Percentiles rank a stretch among this genome's conserved stretches.
Conservation (phyloP, 2,329 filamentous ascomycete species). For the Nigrospora oryzae region DNA sequence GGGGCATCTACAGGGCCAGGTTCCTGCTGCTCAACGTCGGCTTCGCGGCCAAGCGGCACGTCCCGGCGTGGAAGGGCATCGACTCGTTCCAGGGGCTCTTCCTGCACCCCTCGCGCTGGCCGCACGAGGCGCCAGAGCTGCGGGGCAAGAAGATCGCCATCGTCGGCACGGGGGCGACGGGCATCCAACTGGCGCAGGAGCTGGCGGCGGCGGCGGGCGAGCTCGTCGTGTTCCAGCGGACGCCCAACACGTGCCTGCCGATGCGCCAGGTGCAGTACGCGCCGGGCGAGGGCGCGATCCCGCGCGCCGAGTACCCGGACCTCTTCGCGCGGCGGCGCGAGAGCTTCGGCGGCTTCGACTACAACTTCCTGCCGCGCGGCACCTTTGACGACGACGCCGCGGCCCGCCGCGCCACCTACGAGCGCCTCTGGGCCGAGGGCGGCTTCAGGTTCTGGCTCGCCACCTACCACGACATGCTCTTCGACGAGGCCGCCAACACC, state of each 20-base stretch:
- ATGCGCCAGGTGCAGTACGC: constrained; percentile 40
- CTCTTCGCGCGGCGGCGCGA: constrained; percentile 43
- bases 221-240: constrained; percentile 54
- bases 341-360: constrained; percentile 50
- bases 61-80: constrained; percentile 33
- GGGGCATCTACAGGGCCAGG: constrained; percentile 24
- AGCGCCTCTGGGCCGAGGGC: constrained; percentile 37
- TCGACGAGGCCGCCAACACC: constrained; percentile 34
- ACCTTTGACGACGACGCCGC: constrained; percentile 43
- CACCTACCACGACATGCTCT: constrained; percentile 42
- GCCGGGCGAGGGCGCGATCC: constrained; percentile 28
- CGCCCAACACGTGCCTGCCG: constrained; percentile 54
- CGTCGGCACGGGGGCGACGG: constrained; percentile 55
- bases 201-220: constrained; percentile 37
- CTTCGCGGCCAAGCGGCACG: constrained; percentile 36
- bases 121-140: constrained; percentile 42
- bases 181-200: constrained; percentile 54
- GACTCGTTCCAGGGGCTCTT: constrained; percentile 49
- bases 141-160: constrained; percentile 50
- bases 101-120: constrained; percentile 52
- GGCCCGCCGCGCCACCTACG: constrained; percentile 36
- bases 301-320: constrained; percentile 37
- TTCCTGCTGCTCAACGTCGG: constrained; percentile 39
- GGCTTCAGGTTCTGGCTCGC: constrained; percentile 46
- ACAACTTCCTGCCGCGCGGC: constrained; percentile 42